A percentile compares a stretch with the other conserved stretches of the same genome.
Evolutionary conservation across 2,329 filamentous ascomycete species (phyloP).

Genomic region (Teratosphaeriaceae sp.): DNA sequence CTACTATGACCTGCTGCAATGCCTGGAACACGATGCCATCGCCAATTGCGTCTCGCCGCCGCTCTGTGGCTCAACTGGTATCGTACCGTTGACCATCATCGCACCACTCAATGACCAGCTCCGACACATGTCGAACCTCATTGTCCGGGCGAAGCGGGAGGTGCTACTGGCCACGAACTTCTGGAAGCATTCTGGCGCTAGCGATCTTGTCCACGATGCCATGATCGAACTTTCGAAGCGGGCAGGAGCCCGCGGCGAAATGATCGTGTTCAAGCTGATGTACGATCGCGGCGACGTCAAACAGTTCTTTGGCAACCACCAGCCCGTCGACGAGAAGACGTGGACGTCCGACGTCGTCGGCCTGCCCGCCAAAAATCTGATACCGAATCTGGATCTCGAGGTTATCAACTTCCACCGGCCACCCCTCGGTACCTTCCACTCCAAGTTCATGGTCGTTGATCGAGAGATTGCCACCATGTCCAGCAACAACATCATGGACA

Average conservation of each 20-base stretch:
- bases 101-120: slow-evolving; percentile 64
- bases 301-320: slow-evolving; percentile 55
- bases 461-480: slow-evolving; percentile 62
- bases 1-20: slow-evolving; percentile 58
- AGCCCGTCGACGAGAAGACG: slow-evolving; percentile 50
- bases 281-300: slow-evolving; percentile 64
- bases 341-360: slow-evolving; percentile 51
- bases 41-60: slow-evolving; percentile 52
- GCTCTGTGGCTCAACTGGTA: slow-evolving; percentile 55
- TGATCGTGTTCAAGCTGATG: slow-evolving; percentile 64
- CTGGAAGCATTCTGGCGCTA: slow-evolving; percentile 65
- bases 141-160: slow-evolving; percentile 64
- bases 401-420: slow-evolving; percentile 68
- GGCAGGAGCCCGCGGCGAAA: slow-evolving; percentile 50
- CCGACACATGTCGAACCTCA: slow-evolving; percentile 69
- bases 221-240: slow-evolving; percentile 62
- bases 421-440: slow-evolving; percentile 66
- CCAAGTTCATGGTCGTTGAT: slow-evolving; percentile 73
- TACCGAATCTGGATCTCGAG: slow-evolving; percentile 64
- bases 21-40: slow-evolving; percentile 46
- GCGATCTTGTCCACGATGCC: slow-evolving; percentile 60
- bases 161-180: slow-evolving; percentile 70
- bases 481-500: slow-evolving; percentile 69
- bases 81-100: slow-evolving; percentile 62
- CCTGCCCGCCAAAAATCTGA: slow-evolving; percentile 56